phyloP scores from a whole-genome alignment of 2,329 filamentous ascomycete genomes.

The Talaromyces sp. region DNA sequence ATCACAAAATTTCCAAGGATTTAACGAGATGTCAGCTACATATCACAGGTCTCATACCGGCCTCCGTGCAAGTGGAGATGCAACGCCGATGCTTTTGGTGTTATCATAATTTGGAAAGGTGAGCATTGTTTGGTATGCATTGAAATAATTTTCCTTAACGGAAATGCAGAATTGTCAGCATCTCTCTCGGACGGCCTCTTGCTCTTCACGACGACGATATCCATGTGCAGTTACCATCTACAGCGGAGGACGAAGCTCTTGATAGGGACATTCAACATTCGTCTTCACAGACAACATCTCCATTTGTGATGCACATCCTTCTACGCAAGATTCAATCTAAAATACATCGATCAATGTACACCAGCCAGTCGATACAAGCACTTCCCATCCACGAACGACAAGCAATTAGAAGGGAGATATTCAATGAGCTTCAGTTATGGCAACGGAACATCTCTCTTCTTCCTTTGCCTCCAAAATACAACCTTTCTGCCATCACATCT shows the following conservation, averaged over 20 bases:
- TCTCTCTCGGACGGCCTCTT: conserved; percentile 4
- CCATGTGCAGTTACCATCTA: conserved; percentile 3
- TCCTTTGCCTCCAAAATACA: background rate
- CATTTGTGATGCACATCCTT: conserved; percentile 1
- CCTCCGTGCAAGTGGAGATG: background rate
- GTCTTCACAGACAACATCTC: background rate
- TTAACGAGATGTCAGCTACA: background rate
- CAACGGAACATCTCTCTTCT: background rate
- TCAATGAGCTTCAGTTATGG: conserved; percentile 1
- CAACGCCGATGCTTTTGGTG: conserved; percentile 6
- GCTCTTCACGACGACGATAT: conserved; percentile 8
- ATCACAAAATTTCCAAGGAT: background rate
- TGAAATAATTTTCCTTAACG: background rate
- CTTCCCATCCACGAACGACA: conserved; percentile 1
- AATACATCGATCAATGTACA: conserved; percentile 8
- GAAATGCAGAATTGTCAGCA: conserved; percentile 6
- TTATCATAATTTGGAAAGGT: conserved; percentile 5
- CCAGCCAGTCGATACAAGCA: background rate
- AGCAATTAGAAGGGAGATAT: conserved; percentile 2
- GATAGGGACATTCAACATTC: background rate
- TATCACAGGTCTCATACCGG: conserved; percentile 1
- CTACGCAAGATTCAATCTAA: conserved; percentile 7
- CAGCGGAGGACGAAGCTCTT: background rate
- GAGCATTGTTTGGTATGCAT: background rate
- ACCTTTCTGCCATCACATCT: background rate